phyloP scores from a whole-genome alignment of 2,329 filamentous ascomycete genomes.

The Nemania diffusa region DNA sequence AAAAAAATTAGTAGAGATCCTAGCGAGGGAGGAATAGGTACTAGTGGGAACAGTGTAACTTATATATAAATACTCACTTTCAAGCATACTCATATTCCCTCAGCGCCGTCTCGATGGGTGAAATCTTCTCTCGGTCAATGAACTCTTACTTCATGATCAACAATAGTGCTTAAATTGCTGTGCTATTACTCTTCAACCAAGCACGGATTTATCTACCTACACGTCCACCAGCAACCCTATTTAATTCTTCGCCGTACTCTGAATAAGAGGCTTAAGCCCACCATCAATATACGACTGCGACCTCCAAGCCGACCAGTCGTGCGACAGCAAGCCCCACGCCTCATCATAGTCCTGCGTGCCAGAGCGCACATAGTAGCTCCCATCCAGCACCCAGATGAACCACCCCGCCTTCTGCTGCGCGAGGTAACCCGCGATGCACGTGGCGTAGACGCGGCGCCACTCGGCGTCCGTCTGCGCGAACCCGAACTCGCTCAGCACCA shows the following conservation, averaged over 20 bases:
- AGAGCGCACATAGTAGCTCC: constrained; percentile 66
- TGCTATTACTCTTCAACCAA: no score
- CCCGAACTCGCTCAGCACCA: constrained; percentile 65
- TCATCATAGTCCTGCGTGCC: constrained; percentile 67
- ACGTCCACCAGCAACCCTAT: not conserved
- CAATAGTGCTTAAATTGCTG: no score
- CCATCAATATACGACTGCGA: constrained; percentile 55
- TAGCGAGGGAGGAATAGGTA: no score
- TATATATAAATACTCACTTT: no score
- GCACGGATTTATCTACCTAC: no score
- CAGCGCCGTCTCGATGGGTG: no score
- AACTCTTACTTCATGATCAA: no score
- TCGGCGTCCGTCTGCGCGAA: constrained; percentile 61
- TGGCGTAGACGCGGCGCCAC: constrained; percentile 61
- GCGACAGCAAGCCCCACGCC: constrained; percentile 65
- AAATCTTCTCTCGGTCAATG: no score
- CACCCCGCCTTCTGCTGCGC: constrained; percentile 62
- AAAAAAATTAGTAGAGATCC: no score
- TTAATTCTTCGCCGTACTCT: constrained; percentile 32
- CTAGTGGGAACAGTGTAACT: no score
- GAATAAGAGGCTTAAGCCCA: constrained; percentile 49
- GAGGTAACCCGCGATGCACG: constrained; percentile 62
- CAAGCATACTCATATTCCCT: no score
- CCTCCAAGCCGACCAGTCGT: constrained; percentile 65
- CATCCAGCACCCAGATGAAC: constrained; percentile 68